Base-by-base conservation (phyloP, 2,329 filamentous ascomycete species). In the Paecilomyces sp. region DNA sequence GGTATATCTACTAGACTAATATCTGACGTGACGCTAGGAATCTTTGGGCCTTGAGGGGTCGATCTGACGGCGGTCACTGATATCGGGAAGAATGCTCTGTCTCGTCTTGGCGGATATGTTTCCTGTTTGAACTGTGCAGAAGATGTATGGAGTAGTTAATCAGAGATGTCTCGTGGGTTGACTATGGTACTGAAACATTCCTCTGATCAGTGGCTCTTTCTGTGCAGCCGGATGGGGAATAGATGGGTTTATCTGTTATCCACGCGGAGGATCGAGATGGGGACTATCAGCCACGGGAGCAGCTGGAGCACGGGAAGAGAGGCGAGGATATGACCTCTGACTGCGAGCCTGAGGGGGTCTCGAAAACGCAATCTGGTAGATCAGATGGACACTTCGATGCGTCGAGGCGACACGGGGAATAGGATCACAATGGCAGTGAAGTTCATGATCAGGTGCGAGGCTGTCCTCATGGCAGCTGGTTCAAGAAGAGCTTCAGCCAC, bases 41-140 rank as follows among this genome's bases (percentile, higher is more conserved):
- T 69, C 69, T 54, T 61, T 77, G 60, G 74, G 74, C 57, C 66
- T 77, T 52, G 74, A 76, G 65, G 74, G 74, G 15, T 60, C 57
- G 57, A 62, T 71, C 59, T 65, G 69, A 63, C n/a, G 41, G 41
- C n/a, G 41, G 41, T 18, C 11, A 18, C n/a, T 47, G 6, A n/a
- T 8, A 11, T 11, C n/a, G n/a, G 9, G 18, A 47, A 47, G 18
- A 47, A 18, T 22, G 41, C 41, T 47, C 70, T 54, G 61, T 61
- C 61, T 25, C 28, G 41, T 8, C n/a, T 47, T n/a, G 15, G 7
- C 7, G 6, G 36, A 33, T 47, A 47, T 18, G 3, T 47, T 9
- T 22, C 9, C 41, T 7, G 41, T 47, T 22, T 9, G 41, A 47
- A 18, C 41, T n/a, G n/a, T 47, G 15, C 15, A 47, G 41, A 47